Conservation (phyloP, 2,329 filamentous ascomycete species). For the Lecanosticta acicola region DNA sequence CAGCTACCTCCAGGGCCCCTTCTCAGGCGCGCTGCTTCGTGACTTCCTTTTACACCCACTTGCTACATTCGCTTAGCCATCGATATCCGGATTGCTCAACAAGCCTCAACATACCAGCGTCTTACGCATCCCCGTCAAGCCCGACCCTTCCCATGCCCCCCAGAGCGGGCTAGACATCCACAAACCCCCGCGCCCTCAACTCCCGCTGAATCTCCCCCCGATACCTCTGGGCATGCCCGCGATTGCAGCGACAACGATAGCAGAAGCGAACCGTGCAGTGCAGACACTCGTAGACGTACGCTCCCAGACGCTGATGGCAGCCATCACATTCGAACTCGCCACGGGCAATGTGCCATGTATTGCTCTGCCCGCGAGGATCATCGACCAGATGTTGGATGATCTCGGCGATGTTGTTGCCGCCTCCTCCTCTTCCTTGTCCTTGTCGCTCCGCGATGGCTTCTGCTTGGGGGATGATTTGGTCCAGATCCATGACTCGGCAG, state of each 20-base stretch:
- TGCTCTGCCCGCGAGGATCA: not conserved
- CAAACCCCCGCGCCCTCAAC: not conserved
- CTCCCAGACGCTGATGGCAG: not conserved
- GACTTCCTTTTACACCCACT: too few species aligned
- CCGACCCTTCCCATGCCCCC: not conserved
- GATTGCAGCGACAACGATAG: conserved; percentile 5
- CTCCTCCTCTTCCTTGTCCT: not conserved
- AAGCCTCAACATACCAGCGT: too few species aligned
- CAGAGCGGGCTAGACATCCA: not conserved
- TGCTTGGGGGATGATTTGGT: conserved; percentile 4
- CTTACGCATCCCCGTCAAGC: too few species aligned
- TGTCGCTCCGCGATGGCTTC: not conserved
- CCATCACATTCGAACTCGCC: conserved; percentile 2
- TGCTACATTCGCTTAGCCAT: too few species aligned
- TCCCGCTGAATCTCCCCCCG: not conserved
- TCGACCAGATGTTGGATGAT: not conserved
- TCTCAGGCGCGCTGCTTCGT: too few species aligned
- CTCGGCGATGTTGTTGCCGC: not conserved
- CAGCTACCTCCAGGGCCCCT: too few species aligned
- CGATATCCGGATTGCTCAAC: too few species aligned
- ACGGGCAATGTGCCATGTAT: not conserved
- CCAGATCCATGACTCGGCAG: conserved; percentile 6
- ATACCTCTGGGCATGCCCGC: not conserved
- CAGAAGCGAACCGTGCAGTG: conserved; percentile 1
- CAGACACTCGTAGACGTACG: conserved; percentile 2